These are phyloP conservation scores for Ustilago trichophora DNA, from an alignment of 1,284 basidiomycete species.

Conservation along the genomic window DNA sequence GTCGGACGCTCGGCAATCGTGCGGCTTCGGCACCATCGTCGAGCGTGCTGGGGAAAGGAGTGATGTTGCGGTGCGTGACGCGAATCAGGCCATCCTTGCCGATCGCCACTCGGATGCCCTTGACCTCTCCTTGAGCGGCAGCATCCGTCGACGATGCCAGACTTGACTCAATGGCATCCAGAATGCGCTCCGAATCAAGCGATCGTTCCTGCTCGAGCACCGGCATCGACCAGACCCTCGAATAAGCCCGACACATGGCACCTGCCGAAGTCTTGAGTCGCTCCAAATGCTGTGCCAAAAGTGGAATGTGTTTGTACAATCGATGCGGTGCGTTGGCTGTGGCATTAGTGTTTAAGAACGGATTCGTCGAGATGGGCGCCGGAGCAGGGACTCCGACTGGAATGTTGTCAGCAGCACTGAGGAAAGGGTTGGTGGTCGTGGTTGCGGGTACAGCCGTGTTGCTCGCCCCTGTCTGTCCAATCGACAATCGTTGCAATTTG, in stretches of 20 bases:
- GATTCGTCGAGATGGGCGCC: conserved; percentile 28
- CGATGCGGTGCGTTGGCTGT: conserved; percentile 26
- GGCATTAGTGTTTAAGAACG: conserved; percentile 14
- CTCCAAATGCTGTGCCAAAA: conserved; percentile 32
- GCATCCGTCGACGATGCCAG: too few relatives aligned
- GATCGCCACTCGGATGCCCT: conserved; percentile 40
- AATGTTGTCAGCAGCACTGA: conserved; percentile 4
- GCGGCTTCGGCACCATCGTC: conserved; percentile 5
- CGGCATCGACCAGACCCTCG: conserved; percentile 30
- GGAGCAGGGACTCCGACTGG: neutral
- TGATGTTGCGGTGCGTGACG: conserved; percentile 30
- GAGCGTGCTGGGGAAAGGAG: conserved; percentile 24
- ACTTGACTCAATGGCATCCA: conserved; percentile 29
- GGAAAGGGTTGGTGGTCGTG: conserved; percentile 31
- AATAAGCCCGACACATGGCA: conserved; percentile 39
- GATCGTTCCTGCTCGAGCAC: conserved; percentile 23
- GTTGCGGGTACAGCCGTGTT: too few relatives aligned
- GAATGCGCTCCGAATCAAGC: conserved; percentile 17
- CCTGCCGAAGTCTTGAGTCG: conserved; percentile 33
- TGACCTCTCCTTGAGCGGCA: conserved; percentile 4
- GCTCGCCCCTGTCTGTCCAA: neutral
- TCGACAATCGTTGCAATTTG: conserved; percentile 6
- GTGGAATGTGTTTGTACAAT: conserved; percentile 30
- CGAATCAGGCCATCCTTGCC: conserved; percentile 19
- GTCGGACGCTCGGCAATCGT: conserved; percentile 22